Evolutionary conservation across 495 filamentous ascomycete species (phyloP).

Genomic region (Talaromyces ruber): DNA sequence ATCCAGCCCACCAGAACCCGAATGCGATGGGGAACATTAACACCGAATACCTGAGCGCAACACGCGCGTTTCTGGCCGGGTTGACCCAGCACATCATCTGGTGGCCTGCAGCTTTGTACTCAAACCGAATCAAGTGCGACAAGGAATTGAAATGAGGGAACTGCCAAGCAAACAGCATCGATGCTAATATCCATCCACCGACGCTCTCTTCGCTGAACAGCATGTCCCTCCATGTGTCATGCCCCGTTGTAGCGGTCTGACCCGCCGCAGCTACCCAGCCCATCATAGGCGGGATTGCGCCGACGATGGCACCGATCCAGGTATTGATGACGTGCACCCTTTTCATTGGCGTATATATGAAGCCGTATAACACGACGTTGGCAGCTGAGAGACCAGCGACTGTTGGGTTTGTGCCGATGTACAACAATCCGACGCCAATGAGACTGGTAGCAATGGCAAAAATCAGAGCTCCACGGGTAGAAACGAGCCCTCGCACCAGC

Average conservation of each 20-base stretch:
- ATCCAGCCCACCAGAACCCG: slow-evolving; percentile 67
- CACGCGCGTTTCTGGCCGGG: slow-evolving; percentile 70
- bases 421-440: slow-evolving; percentile 60
- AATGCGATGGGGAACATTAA: slow-evolving; percentile 82
- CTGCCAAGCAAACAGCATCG: slow-evolving; percentile 88
- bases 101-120: slow-evolving; percentile 83
- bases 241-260: slow-evolving; percentile 66
- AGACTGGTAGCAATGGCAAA: slow-evolving; percentile 69
- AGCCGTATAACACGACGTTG: slow-evolving; percentile 87
- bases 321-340: slow-evolving; percentile 82
- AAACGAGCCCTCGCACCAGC: slow-evolving; percentile 74
- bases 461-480: slow-evolving; percentile 60
- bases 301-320: slow-evolving; percentile 89
- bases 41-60: slow-evolving; percentile 81
- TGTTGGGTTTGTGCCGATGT: slow-evolving; percentile 89
- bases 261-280: slow-evolving; percentile 93
- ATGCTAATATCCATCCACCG: slow-evolving; percentile 85
- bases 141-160: slow-evolving; percentile 97
- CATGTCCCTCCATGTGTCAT: slow-evolving; percentile 67
- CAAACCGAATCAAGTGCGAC: slow-evolving; percentile 76
- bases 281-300: slow-evolving; percentile 93
- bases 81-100: slow-evolving; percentile 89
- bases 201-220: slow-evolving; percentile 60
- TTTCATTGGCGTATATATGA: slow-evolving; percentile 88
- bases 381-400: slow-evolving; percentile 73